phyloP scores from a whole-genome alignment of 805 yeast species.

The Myxozyma kluyveri region DNA sequence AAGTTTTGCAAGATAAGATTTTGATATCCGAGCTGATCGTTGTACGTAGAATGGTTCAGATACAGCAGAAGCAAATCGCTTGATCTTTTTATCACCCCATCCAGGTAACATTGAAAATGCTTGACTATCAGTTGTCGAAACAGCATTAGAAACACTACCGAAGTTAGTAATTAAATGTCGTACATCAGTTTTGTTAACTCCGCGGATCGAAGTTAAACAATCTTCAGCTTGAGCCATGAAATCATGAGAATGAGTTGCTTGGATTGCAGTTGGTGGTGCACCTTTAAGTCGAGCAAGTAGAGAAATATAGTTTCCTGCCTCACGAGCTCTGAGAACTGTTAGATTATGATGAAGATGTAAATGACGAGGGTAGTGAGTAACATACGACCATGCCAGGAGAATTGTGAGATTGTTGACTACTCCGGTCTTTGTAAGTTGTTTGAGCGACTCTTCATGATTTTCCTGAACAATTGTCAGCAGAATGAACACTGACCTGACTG shows the following conservation, averaged over 20 bases:
- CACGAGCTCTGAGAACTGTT: constrained; percentile 29
- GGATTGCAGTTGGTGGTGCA: constrained; percentile 37
- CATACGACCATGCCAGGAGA: constrained; percentile 39
- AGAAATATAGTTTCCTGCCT: constrained; percentile 41
- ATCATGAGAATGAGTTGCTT: constrained; percentile 35
- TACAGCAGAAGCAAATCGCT: constrained; percentile 32
- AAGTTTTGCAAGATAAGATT: constrained; percentile 6
- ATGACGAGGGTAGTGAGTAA: not conserved
- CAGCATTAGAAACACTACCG: constrained; percentile 37
- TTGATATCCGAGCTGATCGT: constrained; percentile 19
- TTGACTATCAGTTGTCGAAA: constrained; percentile 31
- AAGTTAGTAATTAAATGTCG: constrained; percentile 36
- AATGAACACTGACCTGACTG: too few relatives aligned
- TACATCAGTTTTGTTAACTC: constrained; percentile 43
- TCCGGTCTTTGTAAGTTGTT: constrained; percentile 38
- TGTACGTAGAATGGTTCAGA: constrained; percentile 32
- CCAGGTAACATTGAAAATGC: constrained; percentile 35
- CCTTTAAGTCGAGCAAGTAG: constrained; percentile 37
- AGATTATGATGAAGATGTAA: not conserved
- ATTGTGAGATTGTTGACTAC: constrained; percentile 38
- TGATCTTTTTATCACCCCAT: constrained; percentile 39
- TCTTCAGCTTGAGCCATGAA: constrained; percentile 39
- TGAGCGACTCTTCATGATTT: constrained; percentile 38
- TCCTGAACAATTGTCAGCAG: too few relatives aligned
- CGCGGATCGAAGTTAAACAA: constrained; percentile 38